Percentiles rank a stretch among this genome's conserved stretches.
Evolutionary conservation across 768 basidiomycete species (phyloP).

Genomic region (Pleurotus citrinopileatus): DNA sequence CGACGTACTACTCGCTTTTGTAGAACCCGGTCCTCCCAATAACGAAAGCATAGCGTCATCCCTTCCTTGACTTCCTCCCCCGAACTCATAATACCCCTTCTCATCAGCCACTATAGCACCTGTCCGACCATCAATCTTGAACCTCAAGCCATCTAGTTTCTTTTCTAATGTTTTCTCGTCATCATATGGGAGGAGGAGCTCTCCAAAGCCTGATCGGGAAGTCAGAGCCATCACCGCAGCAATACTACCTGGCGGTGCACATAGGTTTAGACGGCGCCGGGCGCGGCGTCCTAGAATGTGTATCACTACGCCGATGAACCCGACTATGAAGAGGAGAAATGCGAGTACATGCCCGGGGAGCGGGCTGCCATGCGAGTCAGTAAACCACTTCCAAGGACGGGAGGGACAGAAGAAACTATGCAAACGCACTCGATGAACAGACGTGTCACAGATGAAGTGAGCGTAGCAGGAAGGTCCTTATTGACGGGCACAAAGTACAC

Average conservation of each 20-base stretch:
- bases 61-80: constrained; percentile 20
- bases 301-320: constrained; percentile 42
- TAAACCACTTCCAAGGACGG: neutral
- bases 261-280: constrained; percentile 47
- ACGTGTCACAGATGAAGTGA: constrained; percentile 42
- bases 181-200: constrained; percentile 60
- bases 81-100: constrained; percentile 19
- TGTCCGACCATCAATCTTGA: constrained; percentile 54
- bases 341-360: constrained; percentile 53
- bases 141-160: constrained; percentile 49
- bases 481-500: constrained; percentile 54
- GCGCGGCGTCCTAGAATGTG: constrained; percentile 46
- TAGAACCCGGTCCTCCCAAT: constrained; percentile 19
- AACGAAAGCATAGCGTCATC: constrained; percentile 39
- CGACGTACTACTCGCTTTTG: too few relatives aligned
- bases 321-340: constrained; percentile 43
- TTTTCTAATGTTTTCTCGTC: constrained; percentile 37
- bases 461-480: constrained; percentile 30
- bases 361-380: constrained; percentile 31
- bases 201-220: constrained; percentile 58
- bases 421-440: constrained; percentile 57
- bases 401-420: neutral
- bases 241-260: constrained; percentile 58
- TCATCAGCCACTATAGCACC: constrained; percentile 64
- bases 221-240: constrained; percentile 56